Base-by-base conservation (phyloP, 306 rosid species). In the Dryas drummondii region DNA sequence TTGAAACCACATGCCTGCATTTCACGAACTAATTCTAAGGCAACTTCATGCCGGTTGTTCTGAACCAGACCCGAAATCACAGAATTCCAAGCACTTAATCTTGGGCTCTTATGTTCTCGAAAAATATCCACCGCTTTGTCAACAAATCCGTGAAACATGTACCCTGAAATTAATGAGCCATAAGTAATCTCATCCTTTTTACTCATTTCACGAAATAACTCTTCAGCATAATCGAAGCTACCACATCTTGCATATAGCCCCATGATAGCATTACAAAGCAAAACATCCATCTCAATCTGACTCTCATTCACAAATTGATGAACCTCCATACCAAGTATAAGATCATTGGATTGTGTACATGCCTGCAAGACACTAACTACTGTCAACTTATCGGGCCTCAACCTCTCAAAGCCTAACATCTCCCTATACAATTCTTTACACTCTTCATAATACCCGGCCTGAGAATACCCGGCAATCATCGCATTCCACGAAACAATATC, bases 401-500 rank as follows among this genome's bases (percentile, higher is more conserved):
- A 72, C 59, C 82, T 82, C 10, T 15, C 63, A 19, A 46, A 75
- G 40, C 66, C 66, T 62, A 84, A 50, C 93, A 94, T 85, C 84
- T 81, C 85, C 82, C 76, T 68, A 52, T 82, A 92, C 56, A 92
- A 66, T 42, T 77, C 76, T 80, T 90, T 94, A 67, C 97, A 90
- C 79, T 92, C 90, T 22, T 79, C 83, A 54, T 78, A 94, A 41
- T 75, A 82, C 15, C 96, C 91, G 13, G 80, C 77, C 73, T 94
- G 97, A 42, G 99, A 92, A 79, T 87, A 94, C 76, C 90, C 99
- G 6, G 88, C 84, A 79, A 94, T 84, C 96, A 92, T 89, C 15
- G 99, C 82, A 85, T 90, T 94, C 97, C 97, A 94, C 1, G 97
- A 87, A 44, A 94, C 97, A 1, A 77, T 61, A 79, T 92, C 97